These are phyloP conservation scores for Tulasnella sp. DNA, from an alignment of 768 basidiomycete species.

Conservation along the genomic window DNA sequence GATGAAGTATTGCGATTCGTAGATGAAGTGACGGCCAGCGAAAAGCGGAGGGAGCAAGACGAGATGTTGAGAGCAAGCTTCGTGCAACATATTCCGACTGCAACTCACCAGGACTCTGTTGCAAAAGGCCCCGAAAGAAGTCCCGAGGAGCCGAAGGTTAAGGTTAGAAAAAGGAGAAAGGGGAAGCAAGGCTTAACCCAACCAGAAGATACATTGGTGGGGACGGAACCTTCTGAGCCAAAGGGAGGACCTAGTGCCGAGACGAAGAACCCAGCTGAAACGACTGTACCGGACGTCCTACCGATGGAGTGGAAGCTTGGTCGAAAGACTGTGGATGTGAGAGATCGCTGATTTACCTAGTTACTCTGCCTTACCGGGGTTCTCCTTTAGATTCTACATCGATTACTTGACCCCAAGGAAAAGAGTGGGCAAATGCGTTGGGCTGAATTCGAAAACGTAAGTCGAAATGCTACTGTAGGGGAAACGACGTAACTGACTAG, in stretches of 20 bases:
- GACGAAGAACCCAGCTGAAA: not conserved
- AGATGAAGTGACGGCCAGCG: not conserved
- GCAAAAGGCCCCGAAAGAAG: not conserved
- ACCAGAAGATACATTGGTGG: not conserved
- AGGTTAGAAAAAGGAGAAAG: not conserved
- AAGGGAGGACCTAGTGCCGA: not conserved
- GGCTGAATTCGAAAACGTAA: not conserved
- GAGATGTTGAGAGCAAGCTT: not conserved
- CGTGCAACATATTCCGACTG: not conserved
- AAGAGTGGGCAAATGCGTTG: not conserved
- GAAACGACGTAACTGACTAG: not conserved
- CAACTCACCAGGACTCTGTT: not conserved
- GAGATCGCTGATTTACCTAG: not conserved
- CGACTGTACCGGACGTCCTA: not conserved
- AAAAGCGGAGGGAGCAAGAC: not conserved
- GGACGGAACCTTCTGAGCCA: not conserved
- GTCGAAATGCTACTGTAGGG: not conserved
- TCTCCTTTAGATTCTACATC: conserved; percentile 3
- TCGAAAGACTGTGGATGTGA: not conserved
- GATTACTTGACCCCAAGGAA: not conserved
- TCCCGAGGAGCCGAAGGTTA: not conserved
- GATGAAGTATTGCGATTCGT: not conserved
- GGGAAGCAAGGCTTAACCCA: not conserved
- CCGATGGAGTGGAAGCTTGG: not conserved
- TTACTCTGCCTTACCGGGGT: not conserved